Evolutionary conservation across 148 eudicot species (phyloP), one percentile per base, ranked within the genome.

Genomic region (Cornus kousa): DNA sequence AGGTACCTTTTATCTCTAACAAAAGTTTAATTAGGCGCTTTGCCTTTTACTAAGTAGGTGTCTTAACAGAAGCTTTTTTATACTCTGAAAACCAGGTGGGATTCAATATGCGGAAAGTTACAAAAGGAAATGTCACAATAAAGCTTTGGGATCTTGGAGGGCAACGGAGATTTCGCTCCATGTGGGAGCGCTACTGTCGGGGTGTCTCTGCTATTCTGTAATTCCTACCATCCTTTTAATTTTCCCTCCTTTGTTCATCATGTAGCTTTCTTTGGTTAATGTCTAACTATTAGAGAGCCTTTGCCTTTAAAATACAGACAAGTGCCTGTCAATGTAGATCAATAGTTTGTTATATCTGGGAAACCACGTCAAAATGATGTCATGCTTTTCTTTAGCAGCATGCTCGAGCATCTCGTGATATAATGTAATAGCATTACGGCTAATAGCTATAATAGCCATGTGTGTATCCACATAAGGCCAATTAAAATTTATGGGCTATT

Each of bases 111-210:
- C 89, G 90, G n/a, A 95, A 95, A 86, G 93, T 95, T 35, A 95
- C 95, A 9, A 81, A 77, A 67, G 83, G 83, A 62, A 62, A 62
- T 62, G 66, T 62, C 8, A 24, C 66, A 20, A 62, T 62, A 92
- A 90, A 81, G 93, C 93, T 95, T 53, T 95, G 98, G 98, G 98
- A 95, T 73, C 89, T 95, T 71, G 98, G 97, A 87, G 98, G 98
- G 23, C 98, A 95, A 71, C 83, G 80, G 62, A 91, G 98, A 81
- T 95, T 95, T 67, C 94, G 94, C 73, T 76, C 90, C 80, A 95
- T 95, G 97, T 93, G 98, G 98, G 98, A 95, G 81, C 91, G 97
- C 17, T 95, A 95, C 76, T 93, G 98, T 70, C 91, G 97, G 33
- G 98, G 94, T 17, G 98, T 89, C 71, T 83, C 97, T 35, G 94